These are phyloP conservation scores for Martiniozyma asiatica DNA, from an alignment of 1,139 yeast genomes.

Conservation along the genomic window DNA sequence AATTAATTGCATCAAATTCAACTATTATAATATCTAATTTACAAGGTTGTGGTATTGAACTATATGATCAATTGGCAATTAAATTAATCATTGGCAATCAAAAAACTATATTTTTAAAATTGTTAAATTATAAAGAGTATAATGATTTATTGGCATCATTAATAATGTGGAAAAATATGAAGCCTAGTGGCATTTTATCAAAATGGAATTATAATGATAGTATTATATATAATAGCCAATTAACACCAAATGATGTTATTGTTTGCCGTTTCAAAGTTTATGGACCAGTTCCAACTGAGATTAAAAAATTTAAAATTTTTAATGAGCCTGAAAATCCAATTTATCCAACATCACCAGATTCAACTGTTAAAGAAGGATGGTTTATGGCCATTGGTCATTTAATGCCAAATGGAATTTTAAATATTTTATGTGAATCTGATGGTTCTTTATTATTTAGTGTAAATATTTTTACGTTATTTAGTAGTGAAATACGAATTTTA, in stretches of 20 bases:
- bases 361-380: constrained; percentile 43
- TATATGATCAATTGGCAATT: constrained; percentile 19
- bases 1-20: constrained; percentile 12
- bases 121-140: constrained; percentile 33
- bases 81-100: constrained; percentile 29
- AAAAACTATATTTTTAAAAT: constrained; percentile 30
- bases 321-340: constrained; percentile 32
- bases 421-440: constrained; percentile 52
- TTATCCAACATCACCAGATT: constrained; percentile 15
- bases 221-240: constrained; percentile 20
- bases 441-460: constrained; percentile 55
- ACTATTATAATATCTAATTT: constrained; percentile 23
- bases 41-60: constrained; percentile 26
- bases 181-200: constrained; percentile 44
- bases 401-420: constrained; percentile 53
- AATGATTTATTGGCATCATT: constrained; percentile 38
- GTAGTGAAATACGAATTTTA: constrained; percentile 58
- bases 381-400: constrained; percentile 65
- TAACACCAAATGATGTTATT: constrained; percentile 28
- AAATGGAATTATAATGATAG: constrained; percentile 42
- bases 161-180: constrained; percentile 54
- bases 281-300: constrained; percentile 42
- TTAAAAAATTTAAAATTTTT: constrained; percentile 20
- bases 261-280: constrained; percentile 56
- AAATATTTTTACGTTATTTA: constrained; percentile 41